These are phyloP conservation scores for Gracilaria domingensis DNA, from an alignment of 23 red algal genomes.

Conservation along the genomic window DNA sequence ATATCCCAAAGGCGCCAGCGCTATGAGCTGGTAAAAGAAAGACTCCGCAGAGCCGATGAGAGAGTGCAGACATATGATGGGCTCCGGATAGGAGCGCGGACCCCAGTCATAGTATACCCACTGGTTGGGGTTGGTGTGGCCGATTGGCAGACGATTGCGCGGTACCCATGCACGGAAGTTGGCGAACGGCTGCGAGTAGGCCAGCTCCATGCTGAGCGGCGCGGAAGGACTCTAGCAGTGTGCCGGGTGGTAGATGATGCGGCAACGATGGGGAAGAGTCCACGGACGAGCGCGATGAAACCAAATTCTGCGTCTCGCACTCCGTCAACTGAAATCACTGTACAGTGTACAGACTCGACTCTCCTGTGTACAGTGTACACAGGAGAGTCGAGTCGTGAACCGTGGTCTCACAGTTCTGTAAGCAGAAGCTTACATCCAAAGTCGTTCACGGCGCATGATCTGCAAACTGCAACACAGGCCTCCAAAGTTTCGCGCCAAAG, in stretches of 20 bases:
- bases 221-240: too few relatives aligned
- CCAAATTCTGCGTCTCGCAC: background rate
- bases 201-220: slow-evolving; percentile 57
- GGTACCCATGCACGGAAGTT: slow-evolving; percentile 97
- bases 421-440: background rate
- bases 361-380: too few relatives aligned
- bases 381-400: too few relatives aligned
- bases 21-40: slow-evolving; percentile 77
- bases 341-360: too few relatives aligned
- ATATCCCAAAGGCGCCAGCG: slow-evolving; percentile 77
- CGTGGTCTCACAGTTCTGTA: too few relatives aligned
- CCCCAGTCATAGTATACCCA: slow-evolving; percentile 96
- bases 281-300: too few relatives aligned
- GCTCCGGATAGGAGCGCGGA: slow-evolving; percentile 79
- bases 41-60: slow-evolving; percentile 83
- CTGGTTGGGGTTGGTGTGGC: slow-evolving; percentile 49
- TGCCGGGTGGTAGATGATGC: too few relatives aligned
- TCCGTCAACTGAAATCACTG: slow-evolving; percentile 11
- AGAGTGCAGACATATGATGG: slow-evolving; percentile 85
- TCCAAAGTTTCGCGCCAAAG: background rate
- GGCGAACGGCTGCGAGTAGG: slow-evolving; percentile 74
- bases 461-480: background rate
- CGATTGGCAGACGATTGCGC: slow-evolving; percentile 77
- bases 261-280: background rate
- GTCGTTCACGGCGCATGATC: background rate